Percentiles rank a stretch among this genome's conserved stretches.
These are phyloP conservation scores for Ophiorrhiza pumila DNA, from an alignment of 257 asterid species.

Conservation along the genomic window DNA sequence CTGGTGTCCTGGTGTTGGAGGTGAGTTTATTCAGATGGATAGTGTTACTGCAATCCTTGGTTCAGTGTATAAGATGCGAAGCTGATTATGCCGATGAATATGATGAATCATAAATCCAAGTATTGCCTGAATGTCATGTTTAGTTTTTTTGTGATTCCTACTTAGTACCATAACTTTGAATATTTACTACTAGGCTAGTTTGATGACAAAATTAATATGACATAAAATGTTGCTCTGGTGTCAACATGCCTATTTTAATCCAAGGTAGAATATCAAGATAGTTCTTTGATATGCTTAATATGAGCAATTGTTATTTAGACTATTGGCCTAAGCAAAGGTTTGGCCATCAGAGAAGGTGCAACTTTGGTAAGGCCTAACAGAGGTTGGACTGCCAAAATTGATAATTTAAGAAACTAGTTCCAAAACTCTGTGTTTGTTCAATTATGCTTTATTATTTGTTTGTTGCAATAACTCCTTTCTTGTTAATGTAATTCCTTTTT, in stretches of 20 bases:
- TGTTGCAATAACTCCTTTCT: background rate
- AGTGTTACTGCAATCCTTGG: background rate
- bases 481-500: slow-evolving; percentile 7
- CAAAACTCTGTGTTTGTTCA: background rate
- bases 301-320: background rate
- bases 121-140: background rate
- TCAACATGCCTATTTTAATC: background rate
- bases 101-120: background rate
- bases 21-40: slow-evolving; percentile 39
- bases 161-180: background rate
- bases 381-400: too few relatives aligned
- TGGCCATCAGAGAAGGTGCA: background rate
- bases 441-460: background rate
- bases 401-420: background rate
- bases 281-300: background rate
- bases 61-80: background rate
- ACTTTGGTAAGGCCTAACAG: too few relatives aligned
- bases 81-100: background rate
- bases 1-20: slow-evolving; percentile 88
- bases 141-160: background rate
- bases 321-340: background rate
- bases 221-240: background rate
- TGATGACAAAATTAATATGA: background rate
- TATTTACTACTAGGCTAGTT: background rate
- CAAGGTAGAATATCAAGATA: background rate